Evolutionary conservation across 495 filamentous ascomycete species (phyloP).

Genomic region (Penicillium cinerascens): DNA sequence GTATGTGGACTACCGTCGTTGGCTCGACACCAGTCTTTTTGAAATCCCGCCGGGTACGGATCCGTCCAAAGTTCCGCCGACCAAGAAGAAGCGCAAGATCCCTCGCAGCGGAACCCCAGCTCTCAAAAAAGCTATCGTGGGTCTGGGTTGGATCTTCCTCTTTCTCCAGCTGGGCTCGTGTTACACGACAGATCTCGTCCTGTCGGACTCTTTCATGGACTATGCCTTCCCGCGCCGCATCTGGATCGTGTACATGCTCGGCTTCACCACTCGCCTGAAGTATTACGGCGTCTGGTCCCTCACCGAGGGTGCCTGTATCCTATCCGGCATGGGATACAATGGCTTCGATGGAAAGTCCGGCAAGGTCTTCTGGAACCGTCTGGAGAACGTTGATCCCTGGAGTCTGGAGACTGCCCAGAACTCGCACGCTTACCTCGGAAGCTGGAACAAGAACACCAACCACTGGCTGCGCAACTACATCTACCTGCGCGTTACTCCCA

Average conservation of each 20-base stretch:
- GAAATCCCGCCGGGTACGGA: conserved; percentile 75
- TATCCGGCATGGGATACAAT: conserved; percentile 91
- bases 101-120: conserved; percentile 88
- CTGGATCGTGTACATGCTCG: conserved; percentile 76
- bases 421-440: conserved; percentile 77
- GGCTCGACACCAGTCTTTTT: conserved; percentile 94
- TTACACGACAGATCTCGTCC: conserved; percentile 59
- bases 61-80: conserved; percentile 74
- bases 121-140: conserved; percentile 65
- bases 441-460: conserved; percentile 99
- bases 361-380: conserved; percentile 80
- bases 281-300: conserved; percentile 96
- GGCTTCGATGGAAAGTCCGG: conserved; percentile 81
- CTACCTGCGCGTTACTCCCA: conserved; percentile 91
- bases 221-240: conserved; percentile 69
- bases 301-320: conserved; percentile 91
- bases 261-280: conserved; percentile 75
- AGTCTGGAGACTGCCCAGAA: conserved; percentile 87
- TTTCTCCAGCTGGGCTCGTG: conserved; percentile 71
- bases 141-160: conserved; percentile 71
- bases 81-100: conserved; percentile 90
- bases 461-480: conserved; percentile 95
- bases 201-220: conserved; percentile 58
- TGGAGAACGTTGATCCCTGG: conserved; percentile 82
- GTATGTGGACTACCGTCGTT: conserved; percentile 84